Evolutionary conservation across 768 basidiomycete genomes (phyloP), one percentile per base, ranked within the genome.

Genomic region (Tulasnella sp.): DNA sequence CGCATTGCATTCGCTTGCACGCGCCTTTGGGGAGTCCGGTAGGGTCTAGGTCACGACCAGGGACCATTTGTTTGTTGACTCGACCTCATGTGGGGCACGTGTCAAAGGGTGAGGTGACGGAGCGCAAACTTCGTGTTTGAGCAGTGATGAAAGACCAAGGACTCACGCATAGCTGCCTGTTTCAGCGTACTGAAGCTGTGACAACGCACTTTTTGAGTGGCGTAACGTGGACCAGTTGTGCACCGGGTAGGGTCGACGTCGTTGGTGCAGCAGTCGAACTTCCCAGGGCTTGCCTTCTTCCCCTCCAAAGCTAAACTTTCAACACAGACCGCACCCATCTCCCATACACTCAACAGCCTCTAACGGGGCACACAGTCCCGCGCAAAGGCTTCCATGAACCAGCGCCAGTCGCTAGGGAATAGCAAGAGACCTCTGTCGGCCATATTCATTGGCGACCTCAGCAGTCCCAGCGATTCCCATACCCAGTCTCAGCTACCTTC

Each of bases 401-500:
- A 52, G 47, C 47, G 47, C 9, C 47, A 52, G 12, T 52, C 47
- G 47, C n/a, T 52, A 19, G 47, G 47, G 26, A 67, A 67, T 16
- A 19, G 41, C 42, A 69, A 42, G 14, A 74, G 74, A 35, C 74
- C 74, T 4, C 40, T 67, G n/a, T 74, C 74, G 17, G 74, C 74
- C 67, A 74, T 74, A 39, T 74, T 74, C 66, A 39, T 74, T 17
- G 74, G 74, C 39, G 64, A 74, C 37, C 36, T 67, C 37, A 67
- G 52, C 69, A 62, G 42, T 34, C 17, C 40, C 65, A 66, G 52
- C 42, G 32, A 35, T 22, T 26, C 63, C 41, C 37, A 74, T 34
- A 19, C 22, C 26, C 37, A 65, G 39, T 35, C 36, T 5, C 91
- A 91, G 6, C 79, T 93, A 5, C 91, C 92, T 1, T 92, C 90